Evolutionary conservation across 805 yeast genomes (phyloP).

Genomic region (Schizosaccharomyces japonicus): DNA sequence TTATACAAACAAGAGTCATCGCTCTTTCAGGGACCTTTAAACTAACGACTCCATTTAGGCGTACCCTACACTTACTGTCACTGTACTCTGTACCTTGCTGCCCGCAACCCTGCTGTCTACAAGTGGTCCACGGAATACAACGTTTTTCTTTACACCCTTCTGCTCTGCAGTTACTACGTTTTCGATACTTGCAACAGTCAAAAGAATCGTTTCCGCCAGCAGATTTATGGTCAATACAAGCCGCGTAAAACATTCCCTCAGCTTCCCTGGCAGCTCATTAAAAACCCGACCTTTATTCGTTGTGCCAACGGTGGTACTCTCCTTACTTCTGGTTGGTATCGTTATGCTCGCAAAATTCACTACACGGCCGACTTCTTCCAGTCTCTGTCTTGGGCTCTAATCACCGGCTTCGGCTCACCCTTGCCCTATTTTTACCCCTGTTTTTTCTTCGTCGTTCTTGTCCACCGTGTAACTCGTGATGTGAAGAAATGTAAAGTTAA

Average conservation of each 20-base stretch:
- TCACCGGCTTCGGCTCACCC: constrained; percentile 68
- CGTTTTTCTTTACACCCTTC: constrained; percentile 27
- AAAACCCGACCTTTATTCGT: constrained; percentile 61
- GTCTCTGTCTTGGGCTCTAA: constrained; percentile 73
- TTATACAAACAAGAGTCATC: neutral
- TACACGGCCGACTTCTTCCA: constrained; percentile 87
- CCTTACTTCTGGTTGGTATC: constrained; percentile 85
- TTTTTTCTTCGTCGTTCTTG: constrained; percentile 66
- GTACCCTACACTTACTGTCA: constrained; percentile 96
- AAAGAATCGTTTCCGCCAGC: constrained; percentile 66
- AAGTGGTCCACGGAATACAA: constrained; percentile 43
- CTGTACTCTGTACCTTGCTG: constrained; percentile 59
- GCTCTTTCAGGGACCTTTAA: neutral
- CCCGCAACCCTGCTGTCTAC: constrained; percentile 69
- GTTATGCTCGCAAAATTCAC: constrained; percentile 76
- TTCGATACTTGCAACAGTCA: constrained; percentile 90
- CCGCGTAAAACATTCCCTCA: constrained; percentile 81
- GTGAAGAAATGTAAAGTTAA: constrained; percentile 59
- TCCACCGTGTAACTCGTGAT: constrained; percentile 80
- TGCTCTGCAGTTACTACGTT: constrained; percentile 60
- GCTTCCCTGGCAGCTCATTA: constrained; percentile 60
- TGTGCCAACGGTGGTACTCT: constrained; percentile 68
- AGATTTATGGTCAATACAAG: constrained; percentile 49
- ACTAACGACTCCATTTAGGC: neutral
- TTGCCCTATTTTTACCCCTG: constrained; percentile 92